Percentiles rank a stretch among this genome's conserved stretches.
These are phyloP conservation scores for Gracilaria gracilis DNA, from an alignment of 23 red algal genomes.

Conservation along the genomic window DNA sequence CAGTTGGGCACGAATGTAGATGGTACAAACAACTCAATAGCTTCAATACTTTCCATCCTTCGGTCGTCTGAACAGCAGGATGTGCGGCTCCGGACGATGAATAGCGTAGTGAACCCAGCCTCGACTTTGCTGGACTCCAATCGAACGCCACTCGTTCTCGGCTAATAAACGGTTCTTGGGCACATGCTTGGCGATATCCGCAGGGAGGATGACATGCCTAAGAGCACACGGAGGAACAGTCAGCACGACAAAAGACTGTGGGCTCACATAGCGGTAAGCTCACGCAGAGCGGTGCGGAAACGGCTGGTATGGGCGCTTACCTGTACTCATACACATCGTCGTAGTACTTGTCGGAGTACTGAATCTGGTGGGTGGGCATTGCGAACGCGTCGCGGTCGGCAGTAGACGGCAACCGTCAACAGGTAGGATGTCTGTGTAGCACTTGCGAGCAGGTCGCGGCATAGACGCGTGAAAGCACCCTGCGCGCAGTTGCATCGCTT, in stretches of 20 bases:
- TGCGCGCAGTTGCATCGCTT: slow-evolving; percentile 4
- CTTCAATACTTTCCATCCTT: slow-evolving; percentile 83
- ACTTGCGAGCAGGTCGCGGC: too few relatives aligned
- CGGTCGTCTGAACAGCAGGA: slow-evolving; percentile 92
- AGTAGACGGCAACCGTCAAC: neutral
- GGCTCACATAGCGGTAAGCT: neutral
- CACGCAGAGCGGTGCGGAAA: neutral
- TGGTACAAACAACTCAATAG: slow-evolving; percentile 19
- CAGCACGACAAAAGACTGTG: neutral
- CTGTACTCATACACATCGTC: slow-evolving; percentile 98
- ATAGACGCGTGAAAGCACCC: too few relatives aligned
- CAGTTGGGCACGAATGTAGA: neutral
- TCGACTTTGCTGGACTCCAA: slow-evolving; percentile 97
- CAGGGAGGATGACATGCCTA: slow-evolving; percentile 97
- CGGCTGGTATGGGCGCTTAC: slow-evolving; percentile 34
- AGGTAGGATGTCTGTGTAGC: neutral
- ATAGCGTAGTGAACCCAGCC: slow-evolving; percentile 99
- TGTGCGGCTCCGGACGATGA: slow-evolving; percentile 97
- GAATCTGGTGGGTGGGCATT: slow-evolving; percentile 96
- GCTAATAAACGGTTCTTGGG: slow-evolving; percentile 88
- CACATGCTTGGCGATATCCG: slow-evolving; percentile 91
- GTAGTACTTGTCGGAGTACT: slow-evolving; percentile 99
- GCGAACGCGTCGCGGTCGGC: neutral
- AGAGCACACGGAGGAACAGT: neutral
- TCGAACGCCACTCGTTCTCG: slow-evolving; percentile 95